Conservation (phyloP, 306 rosid species). For the Ormosia emarginata region DNA sequence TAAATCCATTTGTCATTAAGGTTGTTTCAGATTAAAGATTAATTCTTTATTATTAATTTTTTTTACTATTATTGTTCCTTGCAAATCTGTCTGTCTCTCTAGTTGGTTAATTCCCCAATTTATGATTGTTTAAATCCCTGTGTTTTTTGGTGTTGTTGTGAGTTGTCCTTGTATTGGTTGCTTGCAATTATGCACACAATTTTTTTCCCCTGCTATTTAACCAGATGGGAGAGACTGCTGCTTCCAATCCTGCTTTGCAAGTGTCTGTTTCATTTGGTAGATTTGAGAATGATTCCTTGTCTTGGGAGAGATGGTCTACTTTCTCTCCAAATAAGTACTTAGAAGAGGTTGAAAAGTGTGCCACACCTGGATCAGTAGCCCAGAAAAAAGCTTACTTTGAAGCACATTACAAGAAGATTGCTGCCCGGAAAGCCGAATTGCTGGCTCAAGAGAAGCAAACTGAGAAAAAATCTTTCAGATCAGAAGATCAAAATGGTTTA, state of each 20-base stretch:
- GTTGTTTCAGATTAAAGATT: slow-evolving; percentile 3
- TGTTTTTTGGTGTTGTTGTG: slow-evolving; percentile 15
- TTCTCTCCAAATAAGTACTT: slow-evolving; percentile 90
- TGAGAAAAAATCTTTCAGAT: slow-evolving; percentile 35
- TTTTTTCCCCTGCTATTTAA: slow-evolving; percentile 27
- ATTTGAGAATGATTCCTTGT: slow-evolving; percentile 83
- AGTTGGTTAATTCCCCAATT: slow-evolving; percentile 7
- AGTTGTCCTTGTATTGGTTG: slow-evolving; percentile 33
- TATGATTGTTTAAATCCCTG: slow-evolving; percentile 5
- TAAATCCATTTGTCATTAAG: slow-evolving; percentile 36
- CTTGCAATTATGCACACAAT: slow-evolving; percentile 23
- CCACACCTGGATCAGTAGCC: slow-evolving; percentile 96
- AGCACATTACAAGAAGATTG: slow-evolving; percentile 93
- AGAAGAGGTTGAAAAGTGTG: slow-evolving; percentile 96
- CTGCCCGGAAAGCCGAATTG: slow-evolving; percentile 81
- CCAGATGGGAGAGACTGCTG: slow-evolving; percentile 70
- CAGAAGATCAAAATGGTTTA: slow-evolving; percentile 39
- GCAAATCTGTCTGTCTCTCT: slow-evolving; percentile 8
- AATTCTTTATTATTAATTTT: background rate
- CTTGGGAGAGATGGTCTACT: slow-evolving; percentile 98
- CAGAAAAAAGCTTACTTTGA: slow-evolving; percentile 93
- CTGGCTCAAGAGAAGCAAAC: slow-evolving; percentile 59
- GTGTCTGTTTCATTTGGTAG: slow-evolving; percentile 93
- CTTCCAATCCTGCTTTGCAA: slow-evolving; percentile 59
- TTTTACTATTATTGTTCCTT: slow-evolving; percentile 11